These are phyloP conservation scores for Cladophialophora exuberans DNA, from an alignment of 2,329 filamentous ascomycete genomes.

Conservation along the genomic window DNA sequence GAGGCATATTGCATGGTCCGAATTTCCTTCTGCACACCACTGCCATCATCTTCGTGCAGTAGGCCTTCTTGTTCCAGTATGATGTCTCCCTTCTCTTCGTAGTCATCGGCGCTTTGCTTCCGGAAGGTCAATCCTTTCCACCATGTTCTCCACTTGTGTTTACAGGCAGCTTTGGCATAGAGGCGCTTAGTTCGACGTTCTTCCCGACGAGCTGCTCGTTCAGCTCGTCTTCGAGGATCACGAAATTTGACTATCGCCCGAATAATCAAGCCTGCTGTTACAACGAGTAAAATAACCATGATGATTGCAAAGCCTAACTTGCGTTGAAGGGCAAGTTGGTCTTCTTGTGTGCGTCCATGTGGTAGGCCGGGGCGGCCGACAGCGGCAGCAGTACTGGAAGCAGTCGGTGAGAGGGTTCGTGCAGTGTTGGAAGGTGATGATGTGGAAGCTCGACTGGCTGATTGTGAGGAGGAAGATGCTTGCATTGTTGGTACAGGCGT, in stretches of 20 bases:
- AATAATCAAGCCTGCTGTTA: slow-evolving; percentile 50
- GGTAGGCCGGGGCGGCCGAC: slow-evolving; percentile 7
- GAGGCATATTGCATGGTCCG: slow-evolving; percentile 56
- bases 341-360: slow-evolving; percentile 1
- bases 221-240: slow-evolving; percentile 54
- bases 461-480: background rate
- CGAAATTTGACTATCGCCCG: slow-evolving; percentile 52
- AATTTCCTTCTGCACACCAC: slow-evolving; percentile 55
- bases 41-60: slow-evolving; percentile 50
- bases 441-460: background rate
- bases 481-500: background rate
- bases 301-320: slow-evolving; percentile 38
- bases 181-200: slow-evolving; percentile 56
- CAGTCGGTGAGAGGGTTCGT: background rate
- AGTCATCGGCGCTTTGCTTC: slow-evolving; percentile 42
- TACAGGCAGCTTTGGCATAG: slow-evolving; percentile 58
- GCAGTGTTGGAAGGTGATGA: background rate
- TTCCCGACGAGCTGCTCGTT: slow-evolving; percentile 57
- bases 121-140: slow-evolving; percentile 47
- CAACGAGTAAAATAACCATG: slow-evolving; percentile 38
- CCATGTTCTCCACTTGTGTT: slow-evolving; percentile 55
- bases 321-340: slow-evolving; percentile 8
- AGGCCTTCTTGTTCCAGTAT: slow-evolving; percentile 51
- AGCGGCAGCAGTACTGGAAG: background rate
- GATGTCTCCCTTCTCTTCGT: slow-evolving; percentile 57